A percentile compares a stretch with the other conserved stretches of the same genome.
phyloP scores from a whole-genome alignment of 306 rosid genomes.

The Dryas drummondii region DNA sequence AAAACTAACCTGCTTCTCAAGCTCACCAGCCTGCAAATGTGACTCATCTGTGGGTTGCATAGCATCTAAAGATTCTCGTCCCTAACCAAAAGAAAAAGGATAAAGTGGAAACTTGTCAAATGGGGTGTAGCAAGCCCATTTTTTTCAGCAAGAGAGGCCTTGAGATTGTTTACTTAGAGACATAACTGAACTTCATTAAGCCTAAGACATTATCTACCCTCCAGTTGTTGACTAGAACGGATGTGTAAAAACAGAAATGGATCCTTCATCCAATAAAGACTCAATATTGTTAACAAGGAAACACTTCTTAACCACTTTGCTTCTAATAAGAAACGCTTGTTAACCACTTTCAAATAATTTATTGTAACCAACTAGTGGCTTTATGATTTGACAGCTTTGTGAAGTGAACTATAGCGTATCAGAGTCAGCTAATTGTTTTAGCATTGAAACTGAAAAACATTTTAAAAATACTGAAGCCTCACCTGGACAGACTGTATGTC shows the following conservation, averaged over 20 bases:
- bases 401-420: background rate
- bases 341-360: background rate
- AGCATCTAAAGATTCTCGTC: conserved; percentile 14
- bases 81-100: conserved; percentile 3
- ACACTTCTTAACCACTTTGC: background rate
- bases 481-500: conserved; percentile 31
- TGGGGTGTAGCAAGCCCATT: background rate
- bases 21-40: conserved; percentile 4
- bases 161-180: background rate
- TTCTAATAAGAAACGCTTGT: background rate
- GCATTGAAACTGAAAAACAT: background rate
- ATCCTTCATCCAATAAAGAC: background rate
- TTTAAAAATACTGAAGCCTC: background rate
- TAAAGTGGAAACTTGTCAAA: background rate
- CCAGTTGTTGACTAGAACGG: background rate
- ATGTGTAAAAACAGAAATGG: background rate
- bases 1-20: conserved; percentile 29
- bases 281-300: background rate
- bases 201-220: background rate
- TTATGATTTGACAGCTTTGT: background rate
- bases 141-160: background rate
- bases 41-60: background rate
- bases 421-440: background rate
- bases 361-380: too few relatives aligned
- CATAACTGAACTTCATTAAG: background rate